Evolutionary conservation across 164 flowering plant species (phyloP).

Genomic region (Malania oleifera): DNA sequence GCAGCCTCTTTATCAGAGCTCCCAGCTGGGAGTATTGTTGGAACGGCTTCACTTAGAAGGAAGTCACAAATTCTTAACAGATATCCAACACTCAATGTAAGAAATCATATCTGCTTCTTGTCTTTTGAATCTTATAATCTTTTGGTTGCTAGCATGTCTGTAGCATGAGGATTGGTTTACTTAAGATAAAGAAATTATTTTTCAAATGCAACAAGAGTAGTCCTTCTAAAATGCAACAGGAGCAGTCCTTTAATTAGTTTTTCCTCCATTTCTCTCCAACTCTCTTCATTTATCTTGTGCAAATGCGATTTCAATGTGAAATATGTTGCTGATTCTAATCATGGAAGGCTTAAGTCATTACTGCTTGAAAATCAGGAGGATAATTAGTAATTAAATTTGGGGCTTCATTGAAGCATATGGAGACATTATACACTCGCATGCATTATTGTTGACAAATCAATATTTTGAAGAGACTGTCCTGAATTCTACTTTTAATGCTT

Average conservation of each 20-base stretch:
- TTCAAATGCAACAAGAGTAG: too few species aligned
- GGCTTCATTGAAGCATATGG: not conserved
- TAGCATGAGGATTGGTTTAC: too few species aligned
- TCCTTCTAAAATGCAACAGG: too few species aligned
- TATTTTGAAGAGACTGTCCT: too few species aligned
- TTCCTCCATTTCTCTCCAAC: too few species aligned
- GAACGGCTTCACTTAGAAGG: slow-evolving; percentile 94
- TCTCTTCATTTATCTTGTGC: too few species aligned
- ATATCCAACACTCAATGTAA: slow-evolving; percentile 81
- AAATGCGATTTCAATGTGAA: too few species aligned
- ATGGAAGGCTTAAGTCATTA: not conserved
- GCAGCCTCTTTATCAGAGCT: slow-evolving; percentile 77
- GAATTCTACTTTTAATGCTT: too few species aligned
- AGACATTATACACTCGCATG: not conserved
- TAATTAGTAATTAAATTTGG: not conserved
- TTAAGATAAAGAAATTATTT: too few species aligned
- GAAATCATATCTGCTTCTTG: slow-evolving; percentile 4
- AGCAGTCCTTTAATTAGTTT: too few species aligned
- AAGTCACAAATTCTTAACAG: slow-evolving; percentile 87
- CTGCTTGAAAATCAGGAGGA: not conserved
- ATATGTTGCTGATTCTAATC: not conserved
- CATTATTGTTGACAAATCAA: not conserved
- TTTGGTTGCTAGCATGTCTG: too few species aligned
- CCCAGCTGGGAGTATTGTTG: slow-evolving; percentile 80
- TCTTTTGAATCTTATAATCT: too few species aligned